Evolutionary conservation across 495 filamentous ascomycete genomes (phyloP).

Genomic region (Margaritispora aquatica): DNA sequence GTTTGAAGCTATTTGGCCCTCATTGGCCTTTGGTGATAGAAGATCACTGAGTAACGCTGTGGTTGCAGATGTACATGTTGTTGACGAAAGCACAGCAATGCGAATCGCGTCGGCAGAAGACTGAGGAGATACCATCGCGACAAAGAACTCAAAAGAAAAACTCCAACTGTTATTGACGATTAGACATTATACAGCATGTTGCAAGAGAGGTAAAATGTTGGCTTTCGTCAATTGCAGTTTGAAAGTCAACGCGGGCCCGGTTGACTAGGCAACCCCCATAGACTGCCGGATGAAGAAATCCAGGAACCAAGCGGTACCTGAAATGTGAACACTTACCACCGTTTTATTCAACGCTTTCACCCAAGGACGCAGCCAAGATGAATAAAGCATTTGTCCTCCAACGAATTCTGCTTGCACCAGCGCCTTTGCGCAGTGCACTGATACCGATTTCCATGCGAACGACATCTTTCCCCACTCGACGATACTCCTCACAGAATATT

Average conservation of each 20-base stretch:
- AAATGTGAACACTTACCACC: neutral
- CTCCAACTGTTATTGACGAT: constrained; percentile 13
- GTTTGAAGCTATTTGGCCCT: neutral
- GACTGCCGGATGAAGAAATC: neutral
- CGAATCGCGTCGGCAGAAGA: constrained; percentile 43
- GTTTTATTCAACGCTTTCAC: no score
- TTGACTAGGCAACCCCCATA: constrained; percentile 7
- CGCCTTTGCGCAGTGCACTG: constrained; percentile 13
- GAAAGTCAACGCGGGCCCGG: neutral
- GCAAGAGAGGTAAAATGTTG: neutral
- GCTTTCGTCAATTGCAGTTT: neutral
- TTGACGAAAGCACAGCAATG: constrained; percentile 39
- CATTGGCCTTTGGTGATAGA: constrained; percentile 28
- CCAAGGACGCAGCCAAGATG: constrained; percentile 14
- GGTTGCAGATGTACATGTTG: constrained; percentile 46
- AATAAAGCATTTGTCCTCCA: constrained; percentile 9
- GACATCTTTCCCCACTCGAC: neutral
- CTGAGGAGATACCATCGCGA: constrained; percentile 39
- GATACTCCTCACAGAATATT: constrained; percentile 42
- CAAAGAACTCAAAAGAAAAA: constrained; percentile 1
- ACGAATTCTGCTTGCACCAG: constrained; percentile 17
- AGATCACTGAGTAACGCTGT: constrained; percentile 43
- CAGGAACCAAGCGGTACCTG: neutral
- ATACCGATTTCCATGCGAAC: constrained; percentile 2
- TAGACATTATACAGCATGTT: constrained; percentile 23